Conservation (phyloP, 257 asterid genomes). For the Dorcoceras hygrometricum region DNA sequence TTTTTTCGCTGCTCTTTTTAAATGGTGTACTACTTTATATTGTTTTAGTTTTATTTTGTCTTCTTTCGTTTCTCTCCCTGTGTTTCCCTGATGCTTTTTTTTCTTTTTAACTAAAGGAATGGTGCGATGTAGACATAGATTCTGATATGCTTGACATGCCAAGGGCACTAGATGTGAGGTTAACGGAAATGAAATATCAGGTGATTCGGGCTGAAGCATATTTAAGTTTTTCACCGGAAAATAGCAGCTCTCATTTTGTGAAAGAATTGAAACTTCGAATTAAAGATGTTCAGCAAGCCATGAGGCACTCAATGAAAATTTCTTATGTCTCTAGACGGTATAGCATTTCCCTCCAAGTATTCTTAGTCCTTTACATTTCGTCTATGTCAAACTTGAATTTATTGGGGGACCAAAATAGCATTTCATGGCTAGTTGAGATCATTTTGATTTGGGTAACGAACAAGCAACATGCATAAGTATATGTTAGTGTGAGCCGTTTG, state of each 20-base stretch:
- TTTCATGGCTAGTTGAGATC: conserved; percentile 17
- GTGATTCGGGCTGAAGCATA: conserved; percentile 75
- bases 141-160: conserved; percentile 31
- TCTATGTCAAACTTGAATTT: conserved; percentile 11
- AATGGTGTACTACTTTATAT: background rate
- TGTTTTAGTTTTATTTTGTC: conserved; percentile 2
- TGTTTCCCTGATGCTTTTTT: conserved; percentile 14
- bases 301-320: conserved; percentile 55
- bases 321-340: conserved; percentile 68
- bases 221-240: conserved; percentile 55
- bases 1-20: background rate
- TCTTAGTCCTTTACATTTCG: background rate
- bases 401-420: background rate
- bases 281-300: conserved; percentile 81
- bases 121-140: conserved; percentile 28
- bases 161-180: conserved; percentile 51
- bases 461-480: background rate
- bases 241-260: conserved; percentile 71
- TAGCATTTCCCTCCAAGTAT: background rate
- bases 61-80: background rate
- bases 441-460: conserved; percentile 13
- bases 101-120: conserved; percentile 45
- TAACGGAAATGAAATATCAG: conserved; percentile 84
- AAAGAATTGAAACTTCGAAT: conserved; percentile 82
- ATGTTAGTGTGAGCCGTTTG: too few relatives aligned